Evolutionary conservation across 805 yeast genomes (phyloP).

Genomic region (Saccharomycopsis selenospora): DNA sequence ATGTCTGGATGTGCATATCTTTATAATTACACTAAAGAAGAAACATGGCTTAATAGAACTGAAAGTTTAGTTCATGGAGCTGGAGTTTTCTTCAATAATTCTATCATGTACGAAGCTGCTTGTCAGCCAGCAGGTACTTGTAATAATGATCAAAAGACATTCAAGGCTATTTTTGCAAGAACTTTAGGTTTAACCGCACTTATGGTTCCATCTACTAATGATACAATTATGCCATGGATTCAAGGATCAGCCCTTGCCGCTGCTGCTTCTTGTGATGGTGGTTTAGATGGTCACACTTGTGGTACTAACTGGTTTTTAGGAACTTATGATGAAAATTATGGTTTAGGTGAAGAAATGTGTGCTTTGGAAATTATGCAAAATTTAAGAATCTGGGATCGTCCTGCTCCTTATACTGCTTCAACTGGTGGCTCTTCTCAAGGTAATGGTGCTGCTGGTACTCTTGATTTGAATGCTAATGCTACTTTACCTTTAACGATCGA

Average conservation of each 20-base stretch:
- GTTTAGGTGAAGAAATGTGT: conserved; percentile 86
- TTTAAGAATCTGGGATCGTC: conserved; percentile 30
- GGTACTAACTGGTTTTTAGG: conserved; percentile 69
- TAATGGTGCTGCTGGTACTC: conserved; percentile 61
- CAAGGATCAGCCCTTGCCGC: conserved; percentile 60
- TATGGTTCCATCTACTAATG: conserved; percentile 50
- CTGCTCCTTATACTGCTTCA: conserved; percentile 54
- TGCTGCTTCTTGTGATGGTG: conserved; percentile 80
- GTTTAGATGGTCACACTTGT: conserved; percentile 81
- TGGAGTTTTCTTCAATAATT: conserved; percentile 45
- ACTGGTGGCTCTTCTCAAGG: conserved; percentile 70
- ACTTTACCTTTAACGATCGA: conserved; percentile 37
- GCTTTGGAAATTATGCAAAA: conserved; percentile 63
- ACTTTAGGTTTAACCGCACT: conserved; percentile 68
- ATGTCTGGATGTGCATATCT: conserved; percentile 75
- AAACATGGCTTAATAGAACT: conserved; percentile 60
- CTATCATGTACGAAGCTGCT: conserved; percentile 72
- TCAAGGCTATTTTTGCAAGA: conserved; percentile 76
- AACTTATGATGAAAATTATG: conserved; percentile 68
- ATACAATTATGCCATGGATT: conserved; percentile 29
- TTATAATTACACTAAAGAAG: conserved; percentile 63
- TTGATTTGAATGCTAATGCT: conserved; percentile 30
- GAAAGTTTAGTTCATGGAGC: conserved; percentile 48
- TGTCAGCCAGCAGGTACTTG: conserved; percentile 64
- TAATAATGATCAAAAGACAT: conserved; percentile 85